A percentile compares a stretch with the other conserved stretches of the same genome.
These are phyloP conservation scores for Raffaelea albimanens DNA, from an alignment of 2,329 filamentous ascomycete genomes.

Conservation along the genomic window DNA sequence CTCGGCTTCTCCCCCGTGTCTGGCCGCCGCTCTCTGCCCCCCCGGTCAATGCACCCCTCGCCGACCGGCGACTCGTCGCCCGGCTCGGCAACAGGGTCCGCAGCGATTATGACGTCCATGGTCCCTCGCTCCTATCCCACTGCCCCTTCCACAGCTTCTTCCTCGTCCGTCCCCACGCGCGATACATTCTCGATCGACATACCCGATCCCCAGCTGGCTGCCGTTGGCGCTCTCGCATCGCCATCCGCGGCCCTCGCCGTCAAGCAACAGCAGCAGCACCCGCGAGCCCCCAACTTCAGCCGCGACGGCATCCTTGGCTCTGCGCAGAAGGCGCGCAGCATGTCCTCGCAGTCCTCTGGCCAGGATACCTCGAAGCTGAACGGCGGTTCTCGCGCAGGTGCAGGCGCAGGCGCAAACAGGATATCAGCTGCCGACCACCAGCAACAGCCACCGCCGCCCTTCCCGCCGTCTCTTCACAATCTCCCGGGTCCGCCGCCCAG, in stretches of 20 bases:
- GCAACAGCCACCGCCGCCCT: background rate
- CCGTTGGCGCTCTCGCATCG: background rate
- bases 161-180: too few species aligned
- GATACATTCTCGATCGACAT: background rate
- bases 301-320: slow-evolving; percentile 45
- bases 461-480: background rate
- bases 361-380: too few species aligned
- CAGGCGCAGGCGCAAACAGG: background rate
- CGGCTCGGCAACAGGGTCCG: background rate
- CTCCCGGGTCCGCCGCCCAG: background rate
- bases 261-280: slow-evolving; percentile 18
- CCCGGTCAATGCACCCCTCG: background rate
- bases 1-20: too few species aligned
- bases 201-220: background rate
- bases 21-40: background rate
- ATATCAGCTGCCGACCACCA: slow-evolving; percentile 22
- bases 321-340: slow-evolving; percentile 43
- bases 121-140: too few species aligned
- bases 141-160: too few species aligned
- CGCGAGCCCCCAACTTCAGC: slow-evolving; percentile 40
- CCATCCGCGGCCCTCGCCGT: background rate
- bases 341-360: slow-evolving; percentile 38
- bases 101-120: background rate
- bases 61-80: background rate
- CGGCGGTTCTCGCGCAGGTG: too few species aligned